Evolutionary conservation across 1,139 yeast species (phyloP).

Genomic region (Pichia sp.): DNA sequence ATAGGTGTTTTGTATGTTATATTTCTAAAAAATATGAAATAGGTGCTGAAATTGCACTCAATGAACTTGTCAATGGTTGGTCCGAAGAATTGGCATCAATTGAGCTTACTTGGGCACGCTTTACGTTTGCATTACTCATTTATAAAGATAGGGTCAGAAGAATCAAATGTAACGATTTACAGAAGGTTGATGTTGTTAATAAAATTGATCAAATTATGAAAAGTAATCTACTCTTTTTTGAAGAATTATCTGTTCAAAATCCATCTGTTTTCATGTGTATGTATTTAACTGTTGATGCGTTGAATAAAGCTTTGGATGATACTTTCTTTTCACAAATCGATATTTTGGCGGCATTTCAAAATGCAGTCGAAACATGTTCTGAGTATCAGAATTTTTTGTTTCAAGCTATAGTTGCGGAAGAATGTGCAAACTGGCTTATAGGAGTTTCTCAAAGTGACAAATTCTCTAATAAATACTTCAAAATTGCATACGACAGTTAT

Average conservation of each 20-base stretch:
- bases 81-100: slow-evolving; percentile 7
- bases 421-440: slow-evolving; percentile 45
- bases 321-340: slow-evolving; percentile 31
- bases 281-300: slow-evolving; percentile 34
- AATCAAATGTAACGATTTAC: slow-evolving; percentile 2
- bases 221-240: slow-evolving; percentile 26
- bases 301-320: slow-evolving; percentile 23
- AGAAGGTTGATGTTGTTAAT: neutral
- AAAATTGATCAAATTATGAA: slow-evolving; percentile 5
- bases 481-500: slow-evolving; percentile 29
- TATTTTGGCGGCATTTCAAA: slow-evolving; percentile 42
- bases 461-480: slow-evolving; percentile 25
- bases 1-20: slow-evolving; percentile 9
- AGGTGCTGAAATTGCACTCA: slow-evolving; percentile 9
- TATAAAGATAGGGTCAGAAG: slow-evolving; percentile 16
- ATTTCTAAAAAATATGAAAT: slow-evolving; percentile 11
- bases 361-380: slow-evolving; percentile 38
- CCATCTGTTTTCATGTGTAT: slow-evolving; percentile 37
- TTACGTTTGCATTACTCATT: slow-evolving; percentile 2
- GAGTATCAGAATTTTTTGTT: slow-evolving; percentile 34
- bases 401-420: slow-evolving; percentile 38
- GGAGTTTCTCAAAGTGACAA: slow-evolving; percentile 26
- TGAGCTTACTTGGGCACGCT: slow-evolving; percentile 9
- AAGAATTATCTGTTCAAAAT: slow-evolving; percentile 34
- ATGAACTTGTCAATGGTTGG: slow-evolving; percentile 1